phyloP scores from a whole-genome alignment of 352 stramenopile genomes.

The Globisporangium acanthophoron region DNA sequence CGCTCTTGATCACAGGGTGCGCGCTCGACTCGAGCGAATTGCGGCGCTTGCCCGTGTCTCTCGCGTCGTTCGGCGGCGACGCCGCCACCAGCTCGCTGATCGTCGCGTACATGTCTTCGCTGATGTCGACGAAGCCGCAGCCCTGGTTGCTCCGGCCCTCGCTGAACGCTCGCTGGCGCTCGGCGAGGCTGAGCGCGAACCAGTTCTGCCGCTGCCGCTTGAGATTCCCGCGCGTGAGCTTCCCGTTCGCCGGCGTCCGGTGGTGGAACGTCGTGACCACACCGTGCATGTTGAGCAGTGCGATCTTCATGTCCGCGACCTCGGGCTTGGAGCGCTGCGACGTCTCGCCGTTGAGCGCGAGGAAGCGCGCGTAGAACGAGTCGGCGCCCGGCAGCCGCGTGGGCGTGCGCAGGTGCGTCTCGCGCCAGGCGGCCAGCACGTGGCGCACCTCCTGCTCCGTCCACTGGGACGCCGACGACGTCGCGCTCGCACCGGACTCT shows the following conservation, averaged over 20 bases:
- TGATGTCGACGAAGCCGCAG: conserved; percentile 9
- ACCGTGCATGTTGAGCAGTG: conserved; percentile 10
- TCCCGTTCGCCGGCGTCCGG: neutral
- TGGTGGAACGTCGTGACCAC: conserved; percentile 6
- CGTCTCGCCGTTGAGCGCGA: conserved; percentile 10
- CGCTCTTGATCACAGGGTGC: neutral
- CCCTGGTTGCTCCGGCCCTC: neutral
- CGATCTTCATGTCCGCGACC: conserved; percentile 10
- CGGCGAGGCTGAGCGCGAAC: conserved; percentile 4
- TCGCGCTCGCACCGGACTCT: neutral
- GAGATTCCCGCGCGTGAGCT: conserved; percentile 9
- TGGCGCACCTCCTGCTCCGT: conserved; percentile 2
- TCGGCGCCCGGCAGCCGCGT: conserved; percentile 5
- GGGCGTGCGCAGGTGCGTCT: conserved; percentile 5
- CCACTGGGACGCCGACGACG: neutral
- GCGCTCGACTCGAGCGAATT: neutral
- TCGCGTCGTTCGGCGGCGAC: neutral
- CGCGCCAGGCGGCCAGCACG: conserved; percentile 10
- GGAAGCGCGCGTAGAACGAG: conserved; percentile 13
- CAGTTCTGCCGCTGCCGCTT: conserved; percentile 12
- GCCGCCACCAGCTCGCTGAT: conserved; percentile 3
- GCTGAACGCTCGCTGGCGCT: neutral
- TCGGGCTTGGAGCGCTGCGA: conserved; percentile 12
- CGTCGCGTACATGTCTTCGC: conserved; percentile 9
- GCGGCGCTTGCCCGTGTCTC: conserved; percentile 1